Base-by-base conservation (phyloP, 225 moss, liverwort and hornwort species). In the Straminergon stramineum region DNA sequence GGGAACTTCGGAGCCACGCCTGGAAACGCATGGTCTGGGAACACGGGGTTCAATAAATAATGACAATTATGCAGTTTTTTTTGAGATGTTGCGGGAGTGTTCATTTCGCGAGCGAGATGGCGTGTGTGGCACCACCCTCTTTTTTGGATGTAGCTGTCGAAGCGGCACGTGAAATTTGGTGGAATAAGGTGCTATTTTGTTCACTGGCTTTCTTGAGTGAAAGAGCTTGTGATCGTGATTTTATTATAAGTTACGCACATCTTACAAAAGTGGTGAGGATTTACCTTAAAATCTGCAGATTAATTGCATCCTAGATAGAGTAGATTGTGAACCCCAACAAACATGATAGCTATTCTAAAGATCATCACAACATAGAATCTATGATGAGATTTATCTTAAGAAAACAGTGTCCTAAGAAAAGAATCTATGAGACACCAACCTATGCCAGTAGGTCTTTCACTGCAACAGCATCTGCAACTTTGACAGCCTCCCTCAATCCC, bases 401-500 rank as follows among this genome's bases (percentile, higher is more conserved):
- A 55, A 60, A 60, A 78, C 78, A 78, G 70, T 48, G 21, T 19
- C 48, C 35, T 60, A 73, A 45, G 85, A 86, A 67, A 83, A 75
- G 52, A 60, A 83, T 88, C 64, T 39, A 75, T 71, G 82, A 87
- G 89, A 87, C 70, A 83, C 92, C 55, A 90, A 96, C 98, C 95
- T 91, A 92, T 82, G 95, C 93, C 65, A 99, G 91, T 81, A 99
- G 78, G 82, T 96, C 95, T 94, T 92, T 95, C 82, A 97, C 97
- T 51, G 97, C 96, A 87, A 96, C 93, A 87, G 95, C 89, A 90
- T 99, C 98, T 80, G 96, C 94, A 90, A 93, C 96, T 91, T 96
- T 99, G 43, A 99, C 98, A 70, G 98, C 98, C 91, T 99, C 98
- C 86, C 98, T 94, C 70, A 99, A 79, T 55, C 98, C 98, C 98